These are phyloP conservation scores for Colletotrichum tropicale DNA, from an alignment of 2,329 filamentous ascomycete genomes.

Conservation along the genomic window DNA sequence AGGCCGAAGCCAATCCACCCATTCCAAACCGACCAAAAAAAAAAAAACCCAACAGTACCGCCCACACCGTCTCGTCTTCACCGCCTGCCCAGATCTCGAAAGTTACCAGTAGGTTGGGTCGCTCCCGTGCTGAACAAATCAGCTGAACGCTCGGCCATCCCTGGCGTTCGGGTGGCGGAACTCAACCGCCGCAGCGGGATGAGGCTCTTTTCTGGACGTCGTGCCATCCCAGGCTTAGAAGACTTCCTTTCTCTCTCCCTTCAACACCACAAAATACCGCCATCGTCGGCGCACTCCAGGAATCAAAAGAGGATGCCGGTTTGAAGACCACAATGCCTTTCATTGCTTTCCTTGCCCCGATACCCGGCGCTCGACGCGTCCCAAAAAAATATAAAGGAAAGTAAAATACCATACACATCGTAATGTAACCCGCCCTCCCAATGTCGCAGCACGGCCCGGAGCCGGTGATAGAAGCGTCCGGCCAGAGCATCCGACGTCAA, in stretches of 20 bases:
- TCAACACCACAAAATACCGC: background rate
- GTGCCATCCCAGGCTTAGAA: background rate
- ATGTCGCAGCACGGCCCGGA: constrained; percentile 17
- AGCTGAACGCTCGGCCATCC: background rate
- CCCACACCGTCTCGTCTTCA: background rate
- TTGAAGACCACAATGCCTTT: constrained; percentile 10
- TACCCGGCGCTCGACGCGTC: background rate
- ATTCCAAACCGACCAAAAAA: background rate
- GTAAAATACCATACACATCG: constrained; percentile 16
- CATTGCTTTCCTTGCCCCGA: background rate
- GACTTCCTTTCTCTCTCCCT: background rate
- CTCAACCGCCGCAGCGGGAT: background rate
- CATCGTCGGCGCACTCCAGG: background rate
- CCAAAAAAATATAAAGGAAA: background rate
- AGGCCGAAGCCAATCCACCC: background rate
- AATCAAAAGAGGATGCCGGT: background rate
- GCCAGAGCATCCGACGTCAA: constrained; percentile 16
- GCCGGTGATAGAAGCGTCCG: constrained; percentile 8
- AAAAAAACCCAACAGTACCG: background rate
- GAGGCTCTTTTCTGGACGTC: constrained; percentile 1
- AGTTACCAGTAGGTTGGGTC: constrained; percentile 4
- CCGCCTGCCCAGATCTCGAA: background rate
- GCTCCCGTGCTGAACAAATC: background rate
- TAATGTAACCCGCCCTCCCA: constrained; percentile 9
- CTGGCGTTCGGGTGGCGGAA: background rate